Evolutionary conservation across 2,329 filamentous ascomycete species (phyloP), one percentile per base, ranked within the genome.

Genomic region (Monosporascus cannonballus): DNA sequence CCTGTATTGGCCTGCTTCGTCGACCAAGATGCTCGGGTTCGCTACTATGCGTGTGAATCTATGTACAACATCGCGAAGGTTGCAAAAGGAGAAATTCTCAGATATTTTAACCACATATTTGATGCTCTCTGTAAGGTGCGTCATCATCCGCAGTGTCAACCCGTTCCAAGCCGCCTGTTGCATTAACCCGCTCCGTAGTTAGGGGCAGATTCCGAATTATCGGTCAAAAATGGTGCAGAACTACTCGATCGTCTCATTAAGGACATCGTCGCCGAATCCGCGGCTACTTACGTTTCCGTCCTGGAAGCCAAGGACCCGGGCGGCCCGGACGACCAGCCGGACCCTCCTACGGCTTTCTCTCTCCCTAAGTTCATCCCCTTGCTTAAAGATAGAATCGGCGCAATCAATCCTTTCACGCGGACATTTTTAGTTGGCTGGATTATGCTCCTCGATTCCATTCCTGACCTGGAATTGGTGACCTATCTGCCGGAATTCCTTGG

Each of bases 21-120:
- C 53, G 95, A 99, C 63, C 94, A 97, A 75, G 94, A 99, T 86
- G 92, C 94, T 27, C 84, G 94, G 54, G 94, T 97, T 34, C 84
- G 94, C 59, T 99, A 99, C 71, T 99, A 99, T 73, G 94, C 94
- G 24, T 99, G 94, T 73, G 94, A 99, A 76, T 95, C 92, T 71
- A 99, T 99, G 94, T 99, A 99, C 75, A 99, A 99, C 72, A 99
- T 99, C 67, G 92, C 94, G 66, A 99, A 99, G 74, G 94, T 99
- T 47, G 94, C 93, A 55, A 99, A 99, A 73, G 94, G 95, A 38
- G 94, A 99, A 72, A 94, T 99, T 20, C 73, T 99, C 59, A 83
- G 95, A 41, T 99, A 96, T 76, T 99, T 99, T 73, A 99, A 99
- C 72, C 89, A 95, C 64, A 94, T 99, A 58, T 99, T 99, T 67